Evolutionary conservation across 2,329 filamentous ascomycete genomes (phyloP), one percentile per base, ranked within the genome.

Genomic region (Didymosphaeria variabile): DNA sequence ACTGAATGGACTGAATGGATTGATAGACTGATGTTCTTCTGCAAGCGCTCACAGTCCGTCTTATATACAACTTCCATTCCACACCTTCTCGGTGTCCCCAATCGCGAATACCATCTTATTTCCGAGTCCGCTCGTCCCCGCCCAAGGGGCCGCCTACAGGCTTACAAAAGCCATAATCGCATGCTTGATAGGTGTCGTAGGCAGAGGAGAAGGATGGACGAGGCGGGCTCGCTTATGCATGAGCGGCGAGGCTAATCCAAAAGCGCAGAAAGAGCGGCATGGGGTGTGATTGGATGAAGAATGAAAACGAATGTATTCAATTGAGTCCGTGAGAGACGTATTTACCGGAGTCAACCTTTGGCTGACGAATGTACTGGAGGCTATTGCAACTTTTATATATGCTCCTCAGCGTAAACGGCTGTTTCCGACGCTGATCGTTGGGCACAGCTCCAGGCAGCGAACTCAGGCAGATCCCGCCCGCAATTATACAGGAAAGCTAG

Each of bases 211-310:
- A 15, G 34, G 59, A 49, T 21, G 21, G 34, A 46, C 13, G 36
- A 45, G 57, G 66, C 64, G 67, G 67, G 50, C 58, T 65, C 49
- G 66, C 66, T 63, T 65, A 66, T 63, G 67, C 62, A 59, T 45
- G 64, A 65, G 67, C 67, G 69, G 69, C 53, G 58, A 55, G 21
- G 44, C 53, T 46, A 55, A 42, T 32, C 52, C 23, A 45, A 32
- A 32, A 32, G 38, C 52, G 52, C 26, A 23, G 19, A 45, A 13
- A 19, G 42, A 19, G 21, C 19, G 42, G 12, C 42, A 10, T 45
- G 6, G 26, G 42, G n/a, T 23, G 4, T 13, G 42, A 45, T 23
- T 23, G 42, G 42, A n/a, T 8, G 5, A n/a, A n/a, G 42, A n/a
- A n/a, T 8, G 5, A n/a, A n/a, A 40, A 17, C 5, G 38, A 5